Base-by-base conservation (phyloP, 768 basidiomycete species). In the Asterophora lycoperdoides region DNA sequence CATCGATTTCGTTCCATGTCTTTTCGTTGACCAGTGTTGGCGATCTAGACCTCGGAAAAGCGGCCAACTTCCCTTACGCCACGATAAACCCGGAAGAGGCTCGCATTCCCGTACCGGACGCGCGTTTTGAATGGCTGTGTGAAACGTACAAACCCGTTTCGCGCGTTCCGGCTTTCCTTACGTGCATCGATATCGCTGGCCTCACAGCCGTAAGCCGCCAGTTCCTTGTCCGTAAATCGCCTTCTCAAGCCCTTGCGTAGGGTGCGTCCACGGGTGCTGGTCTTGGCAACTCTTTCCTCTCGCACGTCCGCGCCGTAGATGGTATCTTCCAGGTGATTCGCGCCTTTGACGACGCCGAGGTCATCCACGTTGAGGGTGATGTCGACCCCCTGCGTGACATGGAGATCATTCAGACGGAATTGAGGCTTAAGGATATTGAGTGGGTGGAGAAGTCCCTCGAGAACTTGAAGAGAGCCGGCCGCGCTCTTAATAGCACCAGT, bases 261-360 rank as follows among this genome's bases (percentile, higher is more conserved):
- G 95, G 96, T 50, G 96, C 96, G 1, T 97, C 95, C 9, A 97
- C 94, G 28, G 96, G 96, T 57, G 96, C 92, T 39, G 96, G 96
- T 63, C 84, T 99, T 34, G 96, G 96, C 35, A 99, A 99, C 65
- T 83, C 93, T 20, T 99, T 99, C 77, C 72, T 99, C 65, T 94
- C 93, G 9, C 93, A 98, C 65, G 94, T 99, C 36, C 88, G 96
- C 49, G 91, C 96, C 8, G 95, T 98, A 52, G 96, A 99, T 64
- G 96, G 96, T 60, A 99, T 99, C 62, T 99, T 98, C 77, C 96
- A 98, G 66, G 86, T 97, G 54, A 84, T 98, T 48, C 89, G 96
- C 44, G 93, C 95, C 5, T 99, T 99, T 64, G 96, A 98, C 62
- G 96, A 99, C 61, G 87, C 93, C n/a, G 96, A 99, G 60, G 93